A percentile compares a stretch with the other conserved stretches of the same genome.
phyloP scores from a whole-genome alignment of 345 rosid species.

The Aquilaria malaccensis region DNA sequence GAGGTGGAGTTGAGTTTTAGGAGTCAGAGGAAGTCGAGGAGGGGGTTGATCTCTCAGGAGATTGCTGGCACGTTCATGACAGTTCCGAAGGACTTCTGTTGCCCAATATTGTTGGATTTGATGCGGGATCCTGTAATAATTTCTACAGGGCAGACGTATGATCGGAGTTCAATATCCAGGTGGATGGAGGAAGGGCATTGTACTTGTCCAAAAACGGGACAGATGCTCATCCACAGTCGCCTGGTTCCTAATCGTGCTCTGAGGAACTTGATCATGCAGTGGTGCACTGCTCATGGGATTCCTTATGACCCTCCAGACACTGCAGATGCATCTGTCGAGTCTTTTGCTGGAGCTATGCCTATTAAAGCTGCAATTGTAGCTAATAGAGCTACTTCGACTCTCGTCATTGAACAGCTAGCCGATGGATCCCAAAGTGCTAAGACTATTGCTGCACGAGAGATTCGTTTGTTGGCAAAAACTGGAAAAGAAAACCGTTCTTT shows the following conservation, averaged over 20 bases:
- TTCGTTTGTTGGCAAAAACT: conserved; percentile 78
- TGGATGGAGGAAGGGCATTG: conserved; percentile 94
- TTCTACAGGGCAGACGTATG: conserved; percentile 89
- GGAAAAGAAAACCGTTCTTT: conserved; percentile 84
- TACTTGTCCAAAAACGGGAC: conserved; percentile 88
- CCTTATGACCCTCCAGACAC: conserved; percentile 48
- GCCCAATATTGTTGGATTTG: conserved; percentile 82
- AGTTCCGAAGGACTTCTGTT: conserved; percentile 74
- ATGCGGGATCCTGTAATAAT: conserved; percentile 90
- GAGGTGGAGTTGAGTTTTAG: conserved; percentile 35
- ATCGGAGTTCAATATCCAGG: conserved; percentile 72
- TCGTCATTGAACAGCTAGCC: conserved; percentile 63
- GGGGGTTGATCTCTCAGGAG: conserved; percentile 61
- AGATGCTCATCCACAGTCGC: conserved; percentile 50
- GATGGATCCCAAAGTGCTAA: conserved; percentile 57
- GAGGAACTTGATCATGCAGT: conserved; percentile 73
- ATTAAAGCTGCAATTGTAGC: conserved; percentile 72
- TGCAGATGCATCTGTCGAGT: conserved; percentile 41
- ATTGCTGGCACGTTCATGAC: conserved; percentile 63
- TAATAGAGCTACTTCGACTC: conserved; percentile 62
- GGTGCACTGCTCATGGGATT: conserved; percentile 75
- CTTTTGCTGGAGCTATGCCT: conserved; percentile 52
- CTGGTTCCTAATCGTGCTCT: conserved; percentile 83
- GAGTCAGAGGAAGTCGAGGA: conserved; percentile 44
- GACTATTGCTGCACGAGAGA: conserved; percentile 70